phyloP scores from a whole-genome alignment of 2,329 filamentous ascomycete species.

The Aotearoamyces nothofagi region DNA sequence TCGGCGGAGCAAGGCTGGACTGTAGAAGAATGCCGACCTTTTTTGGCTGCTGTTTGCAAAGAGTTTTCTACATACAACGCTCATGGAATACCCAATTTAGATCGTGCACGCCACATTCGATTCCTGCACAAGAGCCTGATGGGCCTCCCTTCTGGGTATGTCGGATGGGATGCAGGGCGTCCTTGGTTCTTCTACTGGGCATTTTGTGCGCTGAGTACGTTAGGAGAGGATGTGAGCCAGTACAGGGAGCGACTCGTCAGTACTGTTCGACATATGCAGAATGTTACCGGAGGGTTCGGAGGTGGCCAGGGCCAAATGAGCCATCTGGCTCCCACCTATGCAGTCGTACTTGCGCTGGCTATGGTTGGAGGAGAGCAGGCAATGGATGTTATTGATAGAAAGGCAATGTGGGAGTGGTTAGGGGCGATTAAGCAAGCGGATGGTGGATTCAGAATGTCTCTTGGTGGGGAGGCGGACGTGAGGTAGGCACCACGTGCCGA shows the following conservation, averaged over 20 bases:
- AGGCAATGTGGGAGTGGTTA: constrained; percentile 82
- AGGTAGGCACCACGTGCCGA: constrained; percentile 36
- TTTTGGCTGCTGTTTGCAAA: constrained; percentile 36
- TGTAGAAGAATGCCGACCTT: constrained; percentile 54
- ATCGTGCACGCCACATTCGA: constrained; percentile 41
- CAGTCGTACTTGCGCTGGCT: constrained; percentile 61
- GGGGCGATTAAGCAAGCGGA: constrained; percentile 71
- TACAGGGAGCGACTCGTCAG: constrained; percentile 57
- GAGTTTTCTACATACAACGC: constrained; percentile 41
- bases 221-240: constrained; percentile 55
- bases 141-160: constrained; percentile 53
- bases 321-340: constrained; percentile 83
- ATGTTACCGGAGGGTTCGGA: constrained; percentile 71
- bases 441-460: constrained; percentile 79
- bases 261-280: constrained; percentile 72
- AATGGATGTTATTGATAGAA: constrained; percentile 65
- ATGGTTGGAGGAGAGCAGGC: constrained; percentile 63
- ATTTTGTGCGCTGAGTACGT: constrained; percentile 55
- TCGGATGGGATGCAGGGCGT: constrained; percentile 67
- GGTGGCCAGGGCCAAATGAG: constrained; percentile 85
- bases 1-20: constrained; percentile 55
- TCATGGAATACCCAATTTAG: constrained; percentile 61
- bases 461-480: constrained; percentile 84
- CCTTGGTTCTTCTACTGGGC: constrained; percentile 96
- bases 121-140: constrained; percentile 46